Base-by-base conservation (phyloP, 2,329 filamentous ascomycete genomes). In the Parasarocladium wereldwijsianum region DNA sequence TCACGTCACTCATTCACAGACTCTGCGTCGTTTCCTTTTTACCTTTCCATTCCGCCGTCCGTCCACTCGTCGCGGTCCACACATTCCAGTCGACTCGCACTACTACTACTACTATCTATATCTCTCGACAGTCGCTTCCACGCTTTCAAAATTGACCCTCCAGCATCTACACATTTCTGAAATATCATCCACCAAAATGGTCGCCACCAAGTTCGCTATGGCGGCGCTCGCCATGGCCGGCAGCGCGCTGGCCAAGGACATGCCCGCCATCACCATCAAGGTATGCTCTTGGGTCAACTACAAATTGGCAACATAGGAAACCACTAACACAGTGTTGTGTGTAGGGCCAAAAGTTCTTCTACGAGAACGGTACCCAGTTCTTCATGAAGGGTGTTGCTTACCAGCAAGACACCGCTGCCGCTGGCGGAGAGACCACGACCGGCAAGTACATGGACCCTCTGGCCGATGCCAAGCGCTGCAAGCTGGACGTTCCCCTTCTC, bases 351-450 rank as follows among this genome's bases (percentile, higher is more conserved):
- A 86, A 90, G 58, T 87, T 94, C 67, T 94, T 92, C 67, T 86
- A 80, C 64, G 68, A 81, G 55, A 80, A 76, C 44, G 64, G 64
- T 38, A 68, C 64, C 12, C 62, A 69, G 45, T 69, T 69, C 59
- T 92, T 75, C 66, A 83, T 96, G 55, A 83, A 79, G 56, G 90
- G 90, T 60, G 66, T 98, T 43, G 90, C 90, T 42, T 98, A 98
- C 62, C 90, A 98, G 64, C 74, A 86, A 61, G 81, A 87, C 44
- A 64, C 64, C 40, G 63, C 62, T 39, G 61, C 68, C 31, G 66
- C 64, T 31, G 67, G 72, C 37, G 47, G 47, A 34, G 60, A 62
- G 32, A 62, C 60, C 21, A 36, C 58, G 21, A 53, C 52, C 32
- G 51, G 48, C 35, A 51, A 55, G 33, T 96, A 86, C 63, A 68